Evolutionary conservation across 2,329 filamentous ascomycete species (phyloP), one percentile per base, ranked within the genome.

Genomic region (Helminthosporium solani): DNA sequence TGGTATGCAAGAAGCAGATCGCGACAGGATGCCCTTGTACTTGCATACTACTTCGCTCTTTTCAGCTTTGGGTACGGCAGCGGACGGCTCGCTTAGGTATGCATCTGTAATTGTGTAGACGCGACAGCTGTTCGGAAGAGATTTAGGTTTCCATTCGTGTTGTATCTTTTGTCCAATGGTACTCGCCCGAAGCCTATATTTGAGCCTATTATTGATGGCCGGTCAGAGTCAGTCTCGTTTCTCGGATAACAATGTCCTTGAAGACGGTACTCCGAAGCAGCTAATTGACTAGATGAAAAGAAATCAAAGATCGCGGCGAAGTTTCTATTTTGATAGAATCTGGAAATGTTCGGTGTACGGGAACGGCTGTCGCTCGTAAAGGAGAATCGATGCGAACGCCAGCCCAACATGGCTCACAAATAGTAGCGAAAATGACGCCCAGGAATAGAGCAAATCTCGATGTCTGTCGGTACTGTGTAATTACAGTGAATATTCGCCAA

Each of bases 11-110:
- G 25, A 40, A 42, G 52, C 25, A 46, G 45, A 51, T 49, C 47
- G 47, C 52, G 47, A 53, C 46, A 53, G 49, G 28, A 21, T 18
- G 43, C 47, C 53, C 57, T 44, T 40, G 51, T 43, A 47, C 43
- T 37, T 57, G 47, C 56, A 58, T 43, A 36, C 44, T 35, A 44
- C 47, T 36, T 39, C 44, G 40, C 48, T 46, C 44, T 53, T 53
- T 57, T 54, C 53, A 43, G 49, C 37, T 42, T 47, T 47, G 44
- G 50, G 53, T 47, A 50, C 44, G 46, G 50, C 38, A 55, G 34
- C 33, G 31, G 46, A 49, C 43, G 45, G 47, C 48, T 39, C 57
- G 53, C 60, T 61, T 60, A n/a, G n/a, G n/a, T n/a, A 61, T 57
- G 57, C 56, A 53, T 50, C 30, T 44, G 6, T 31, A 31, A n/a